These are phyloP conservation scores for Agastache rugosa DNA, from an alignment of 257 asterid species.

Conservation along the genomic window DNA sequence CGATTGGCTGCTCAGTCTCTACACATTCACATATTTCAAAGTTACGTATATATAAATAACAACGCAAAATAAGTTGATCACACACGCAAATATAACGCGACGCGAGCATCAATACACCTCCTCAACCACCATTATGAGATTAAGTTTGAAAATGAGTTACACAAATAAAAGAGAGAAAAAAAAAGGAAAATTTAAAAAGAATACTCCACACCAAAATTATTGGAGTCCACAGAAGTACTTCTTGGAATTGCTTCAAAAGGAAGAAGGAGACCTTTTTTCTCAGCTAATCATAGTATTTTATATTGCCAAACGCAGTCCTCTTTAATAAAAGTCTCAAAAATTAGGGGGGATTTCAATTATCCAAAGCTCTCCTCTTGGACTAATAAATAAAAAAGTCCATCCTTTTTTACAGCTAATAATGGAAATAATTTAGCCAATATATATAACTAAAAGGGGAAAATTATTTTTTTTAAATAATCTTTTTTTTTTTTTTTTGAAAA, in stretches of 20 bases:
- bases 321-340: constrained; percentile 31
- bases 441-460: not conserved
- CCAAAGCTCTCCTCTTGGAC: constrained; percentile 4
- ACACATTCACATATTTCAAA: too few relatives aligned
- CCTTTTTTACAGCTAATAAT: constrained; percentile 8
- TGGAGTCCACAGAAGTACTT: constrained; percentile 19
- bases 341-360: not conserved
- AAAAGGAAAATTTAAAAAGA: not conserved
- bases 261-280: constrained; percentile 22
- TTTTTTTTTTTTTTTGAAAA: not conserved
- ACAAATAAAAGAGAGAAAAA: not conserved
- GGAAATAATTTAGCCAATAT: constrained; percentile 16
- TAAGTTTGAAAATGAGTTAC: not conserved
- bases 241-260: constrained; percentile 27
- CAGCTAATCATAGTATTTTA: constrained; percentile 23
- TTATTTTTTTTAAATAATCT: not conserved
- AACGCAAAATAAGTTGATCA: too few relatives aligned
- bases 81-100: too few relatives aligned
- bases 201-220: constrained; percentile 40
- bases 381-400: not conserved
- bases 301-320: not conserved
- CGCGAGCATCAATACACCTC: too few relatives aligned
- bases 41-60: too few relatives aligned
- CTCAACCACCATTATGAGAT: too few relatives aligned
- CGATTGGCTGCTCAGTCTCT: too few relatives aligned